phyloP scores from a whole-genome alignment of 345 rosid species.

The Kandelia obovata region DNA sequence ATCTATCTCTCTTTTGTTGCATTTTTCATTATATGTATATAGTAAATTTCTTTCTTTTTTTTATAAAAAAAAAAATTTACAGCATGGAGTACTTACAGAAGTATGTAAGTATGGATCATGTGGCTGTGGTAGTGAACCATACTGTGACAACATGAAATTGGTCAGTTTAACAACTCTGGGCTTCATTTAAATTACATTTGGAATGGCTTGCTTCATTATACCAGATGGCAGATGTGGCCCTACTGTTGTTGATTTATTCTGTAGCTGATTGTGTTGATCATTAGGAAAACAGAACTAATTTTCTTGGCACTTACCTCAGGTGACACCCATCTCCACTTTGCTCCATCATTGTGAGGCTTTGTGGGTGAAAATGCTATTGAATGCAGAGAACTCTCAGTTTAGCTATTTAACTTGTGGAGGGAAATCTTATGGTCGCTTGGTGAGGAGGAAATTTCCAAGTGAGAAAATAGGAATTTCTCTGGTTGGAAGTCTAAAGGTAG shows the following conservation, averaged over 20 bases:
- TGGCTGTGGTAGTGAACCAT: slow-evolving; percentile 48
- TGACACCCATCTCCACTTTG: slow-evolving; percentile 61
- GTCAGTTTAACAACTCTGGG: slow-evolving; percentile 37
- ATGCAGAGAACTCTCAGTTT: slow-evolving; percentile 21
- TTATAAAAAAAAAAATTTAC: slow-evolving; percentile 16
- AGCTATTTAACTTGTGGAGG: slow-evolving; percentile 25
- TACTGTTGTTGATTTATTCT: background rate
- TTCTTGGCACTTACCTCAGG: slow-evolving; percentile 39
- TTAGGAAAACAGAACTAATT: background rate
- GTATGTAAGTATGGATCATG: slow-evolving; percentile 53
- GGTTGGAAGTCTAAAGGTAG: slow-evolving; percentile 76
- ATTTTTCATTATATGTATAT: background rate
- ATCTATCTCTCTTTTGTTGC: slow-evolving; percentile 13
- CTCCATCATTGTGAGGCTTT: slow-evolving; percentile 49
- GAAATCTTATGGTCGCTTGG: slow-evolving; percentile 30
- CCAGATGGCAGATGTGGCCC: background rate
- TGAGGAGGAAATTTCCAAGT: slow-evolving; percentile 50
- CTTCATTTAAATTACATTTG: background rate
- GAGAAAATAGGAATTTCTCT: slow-evolving; percentile 50
- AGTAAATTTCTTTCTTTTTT: background rate
- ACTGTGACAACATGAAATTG: slow-evolving; percentile 49
- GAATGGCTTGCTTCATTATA: slow-evolving; percentile 6
- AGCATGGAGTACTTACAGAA: slow-evolving; percentile 69
- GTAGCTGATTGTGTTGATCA: background rate
- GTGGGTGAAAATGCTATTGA: slow-evolving; percentile 34